Conservation (phyloP, 768 basidiomycete genomes). For the Pilatotrama ljubarskyi region DNA sequence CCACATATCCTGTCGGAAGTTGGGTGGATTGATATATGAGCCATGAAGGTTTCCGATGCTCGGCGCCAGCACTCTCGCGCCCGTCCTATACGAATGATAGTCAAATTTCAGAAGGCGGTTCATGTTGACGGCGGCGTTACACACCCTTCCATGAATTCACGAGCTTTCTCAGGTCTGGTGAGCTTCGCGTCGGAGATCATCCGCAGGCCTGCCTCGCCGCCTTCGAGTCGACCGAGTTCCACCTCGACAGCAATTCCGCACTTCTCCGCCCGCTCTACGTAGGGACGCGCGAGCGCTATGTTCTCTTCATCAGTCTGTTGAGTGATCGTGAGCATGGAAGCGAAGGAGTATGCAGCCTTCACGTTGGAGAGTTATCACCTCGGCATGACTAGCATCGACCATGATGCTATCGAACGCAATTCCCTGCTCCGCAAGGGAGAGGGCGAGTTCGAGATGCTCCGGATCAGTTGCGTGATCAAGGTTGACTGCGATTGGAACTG, state of each 20-base stretch:
- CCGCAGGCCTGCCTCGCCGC: conserved; percentile 49
- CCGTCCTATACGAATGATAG: conserved; percentile 33
- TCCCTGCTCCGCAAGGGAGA: conserved; percentile 46
- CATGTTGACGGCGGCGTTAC: not conserved
- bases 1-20: conserved; percentile 47
- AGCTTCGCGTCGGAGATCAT: conserved; percentile 50
- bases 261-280: conserved; percentile 43
- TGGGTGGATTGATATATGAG: conserved; percentile 45
- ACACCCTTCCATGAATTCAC: conserved; percentile 43
- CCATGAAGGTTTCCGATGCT: conserved; percentile 52
- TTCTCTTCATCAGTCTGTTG: conserved; percentile 48
- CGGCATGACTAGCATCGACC: conserved; percentile 52
- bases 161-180: conserved; percentile 44
- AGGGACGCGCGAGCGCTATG: conserved; percentile 44
- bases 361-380: conserved; percentile 32
- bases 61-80: conserved; percentile 46
- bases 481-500: conserved; percentile 50
- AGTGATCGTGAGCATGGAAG: not conserved
- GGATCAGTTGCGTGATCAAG: conserved; percentile 50
- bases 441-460: conserved; percentile 46
- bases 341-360: not conserved
- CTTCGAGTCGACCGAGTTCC: conserved; percentile 49
- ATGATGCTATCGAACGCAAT: conserved; percentile 51
- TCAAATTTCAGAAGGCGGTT: not conserved
- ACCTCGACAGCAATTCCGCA: conserved; percentile 46